Conservation (phyloP, 768 basidiomycete genomes). For the Clitopilus hobsonii region DNA sequence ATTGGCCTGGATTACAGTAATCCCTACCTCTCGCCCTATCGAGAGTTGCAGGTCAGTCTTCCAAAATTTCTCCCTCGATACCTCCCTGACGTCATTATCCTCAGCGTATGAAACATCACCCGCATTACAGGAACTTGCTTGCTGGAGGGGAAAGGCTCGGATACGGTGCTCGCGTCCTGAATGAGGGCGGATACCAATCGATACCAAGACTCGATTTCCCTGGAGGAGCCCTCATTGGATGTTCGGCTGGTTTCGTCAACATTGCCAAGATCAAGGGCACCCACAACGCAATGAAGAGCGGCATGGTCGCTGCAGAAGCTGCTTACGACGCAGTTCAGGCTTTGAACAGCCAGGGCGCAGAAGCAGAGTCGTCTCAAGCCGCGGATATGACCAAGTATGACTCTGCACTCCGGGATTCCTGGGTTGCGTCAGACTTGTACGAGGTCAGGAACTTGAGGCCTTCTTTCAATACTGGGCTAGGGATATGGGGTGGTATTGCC, state of each 20-base stretch:
- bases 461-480: slow-evolving; percentile 76
- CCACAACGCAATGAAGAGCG: slow-evolving; percentile 98
- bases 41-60: slow-evolving; percentile 78
- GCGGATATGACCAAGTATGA: slow-evolving; percentile 76
- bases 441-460: slow-evolving; percentile 92
- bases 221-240: slow-evolving; percentile 91
- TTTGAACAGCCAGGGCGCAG: slow-evolving; percentile 9
- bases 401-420: slow-evolving; percentile 61
- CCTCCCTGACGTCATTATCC: slow-evolving; percentile 6
- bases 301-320: slow-evolving; percentile 93
- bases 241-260: slow-evolving; percentile 94
- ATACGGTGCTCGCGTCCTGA: slow-evolving; percentile 86
- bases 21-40: slow-evolving; percentile 87
- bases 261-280: slow-evolving; percentile 98
- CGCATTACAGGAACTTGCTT: slow-evolving; percentile 80
- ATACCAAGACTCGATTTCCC: slow-evolving; percentile 85
- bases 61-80: background rate
- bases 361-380: slow-evolving; percentile 14
- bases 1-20: slow-evolving; percentile 94
- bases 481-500: slow-evolving; percentile 80
- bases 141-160: slow-evolving; percentile 66
- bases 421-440: slow-evolving; percentile 81
- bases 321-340: slow-evolving; percentile 60
- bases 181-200: slow-evolving; percentile 92
- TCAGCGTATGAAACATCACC: slow-evolving; percentile 90